Evolutionary conservation across 225 moss, liverwort and hornwort species (phyloP), one percentile per base, ranked within the genome.

Genomic region (Sphagnum contortum): DNA sequence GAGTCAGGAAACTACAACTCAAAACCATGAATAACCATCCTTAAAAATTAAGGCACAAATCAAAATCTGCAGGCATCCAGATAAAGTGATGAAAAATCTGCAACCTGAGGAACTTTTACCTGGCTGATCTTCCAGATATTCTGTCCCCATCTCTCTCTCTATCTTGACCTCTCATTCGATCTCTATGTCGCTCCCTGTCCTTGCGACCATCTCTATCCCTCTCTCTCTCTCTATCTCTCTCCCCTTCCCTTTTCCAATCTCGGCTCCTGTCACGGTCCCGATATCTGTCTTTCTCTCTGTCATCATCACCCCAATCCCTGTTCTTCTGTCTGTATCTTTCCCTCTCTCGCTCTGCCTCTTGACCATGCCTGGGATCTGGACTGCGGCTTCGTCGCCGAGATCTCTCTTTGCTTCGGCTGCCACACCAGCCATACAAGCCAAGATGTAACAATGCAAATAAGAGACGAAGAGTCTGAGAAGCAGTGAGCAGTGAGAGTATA

Each of bases 341-440:
- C 44, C 81, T 62, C 60, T 74, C 87, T 57, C 83, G 74, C 45
- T 94, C 91, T 12, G 64, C 59, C 45, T 85, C 94, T 62, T 85
- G 76, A 54, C 83, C 89, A 59, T 87, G 72, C 59, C 69, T 73
- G 50, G 85, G 83, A 66, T 91, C 87, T 51, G 81, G 74, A 63
- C 75, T 81, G 57, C 88, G 83, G 67, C 77, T 71, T 75, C 84
- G 75, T 64, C 80, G 76, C 56, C 85, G 72, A 7, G 57, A 67
- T 69, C 80, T 83, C 58, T 94, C 94, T 69, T 81, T 83, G 75
- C 91, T 91, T 60, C 85, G 87, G 61, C 91, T 92, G 80, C 49
- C 29, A 29, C 29, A 29, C 29, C 29, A 29, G 29, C 29, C 29
- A 29, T 1, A 29, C 29, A 29, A 29, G 29, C 1, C 29, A 29